Conservation (phyloP, 371 early-diverging fungal genomes). For the Rhizopus delemar region DNA sequence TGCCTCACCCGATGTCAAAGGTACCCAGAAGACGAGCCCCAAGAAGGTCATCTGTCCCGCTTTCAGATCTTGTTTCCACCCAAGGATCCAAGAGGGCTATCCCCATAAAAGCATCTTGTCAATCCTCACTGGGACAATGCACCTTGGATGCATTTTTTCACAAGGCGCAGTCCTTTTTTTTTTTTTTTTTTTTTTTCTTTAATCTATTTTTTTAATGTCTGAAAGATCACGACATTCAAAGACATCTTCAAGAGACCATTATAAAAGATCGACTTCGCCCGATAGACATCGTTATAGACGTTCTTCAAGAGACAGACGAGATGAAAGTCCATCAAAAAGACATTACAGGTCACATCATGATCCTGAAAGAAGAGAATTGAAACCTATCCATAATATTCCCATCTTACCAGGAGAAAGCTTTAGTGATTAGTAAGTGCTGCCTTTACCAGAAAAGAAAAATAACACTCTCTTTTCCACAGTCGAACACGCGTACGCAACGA, state of each 20-base stretch:
- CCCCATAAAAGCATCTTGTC: too few relatives aligned
- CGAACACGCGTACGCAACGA: constrained; percentile 53
- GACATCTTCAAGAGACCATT: background rate
- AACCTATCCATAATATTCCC: background rate
- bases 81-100: too few relatives aligned
- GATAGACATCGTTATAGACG: background rate
- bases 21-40: too few relatives aligned
- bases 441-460: background rate
- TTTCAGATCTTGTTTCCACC: too few relatives aligned
- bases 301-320: background rate
- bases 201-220: background rate
- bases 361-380: background rate
- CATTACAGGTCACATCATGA: background rate
- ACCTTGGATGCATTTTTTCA: too few relatives aligned
- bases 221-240: background rate
- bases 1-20: too few relatives aligned
- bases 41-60: too few relatives aligned
- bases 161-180: too few relatives aligned
- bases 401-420: constrained; percentile 4
- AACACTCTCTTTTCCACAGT: constrained; percentile 20
- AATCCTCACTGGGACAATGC: too few relatives aligned
- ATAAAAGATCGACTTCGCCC: background rate
- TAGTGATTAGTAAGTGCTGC: background rate
- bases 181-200: background rate
- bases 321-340: background rate